Conservation (phyloP, 2,329 filamentous ascomycete genomes). For the Aspergillus arachidicola region DNA sequence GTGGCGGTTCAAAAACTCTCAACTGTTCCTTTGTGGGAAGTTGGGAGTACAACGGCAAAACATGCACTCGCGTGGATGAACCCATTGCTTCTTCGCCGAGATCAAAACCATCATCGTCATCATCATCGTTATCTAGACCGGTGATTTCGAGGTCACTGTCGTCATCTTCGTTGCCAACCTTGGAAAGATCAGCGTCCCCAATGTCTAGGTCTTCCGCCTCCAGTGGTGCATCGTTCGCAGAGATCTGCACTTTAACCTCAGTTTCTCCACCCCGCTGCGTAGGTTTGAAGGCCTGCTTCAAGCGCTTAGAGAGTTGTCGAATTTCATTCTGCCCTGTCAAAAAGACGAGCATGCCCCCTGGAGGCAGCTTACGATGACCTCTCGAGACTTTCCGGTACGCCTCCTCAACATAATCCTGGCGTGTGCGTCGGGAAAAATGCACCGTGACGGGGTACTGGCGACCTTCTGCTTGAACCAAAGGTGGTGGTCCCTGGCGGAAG, state of each 20-base stretch:
- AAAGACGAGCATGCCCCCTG: constrained; percentile 90
- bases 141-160: constrained; percentile 64
- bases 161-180: constrained; percentile 56
- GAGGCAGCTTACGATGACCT: constrained; percentile 86
- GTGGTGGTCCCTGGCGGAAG: constrained; percentile 73
- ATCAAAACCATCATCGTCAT: constrained; percentile 69
- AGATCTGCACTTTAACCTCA: constrained; percentile 71
- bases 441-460: constrained; percentile 87
- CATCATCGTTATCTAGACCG: constrained; percentile 60
- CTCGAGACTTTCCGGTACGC: constrained; percentile 82
- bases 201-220: constrained; percentile 89
- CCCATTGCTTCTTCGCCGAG: constrained; percentile 62
- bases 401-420: constrained; percentile 87
- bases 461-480: constrained; percentile 85
- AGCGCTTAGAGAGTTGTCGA: constrained; percentile 72
- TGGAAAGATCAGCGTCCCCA: constrained; percentile 56
- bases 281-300: constrained; percentile 69
- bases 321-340: constrained; percentile 95
- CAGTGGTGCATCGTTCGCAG: constrained; percentile 74
- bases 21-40: constrained; percentile 89
- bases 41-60: constrained; percentile 92
- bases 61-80: constrained; percentile 72
- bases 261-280: constrained; percentile 53
- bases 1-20: constrained; percentile 81
- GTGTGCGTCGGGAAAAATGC: constrained; percentile 83